Conservation (phyloP, 192 early-diverging fungal genomes). For the Backusella sp. region DNA sequence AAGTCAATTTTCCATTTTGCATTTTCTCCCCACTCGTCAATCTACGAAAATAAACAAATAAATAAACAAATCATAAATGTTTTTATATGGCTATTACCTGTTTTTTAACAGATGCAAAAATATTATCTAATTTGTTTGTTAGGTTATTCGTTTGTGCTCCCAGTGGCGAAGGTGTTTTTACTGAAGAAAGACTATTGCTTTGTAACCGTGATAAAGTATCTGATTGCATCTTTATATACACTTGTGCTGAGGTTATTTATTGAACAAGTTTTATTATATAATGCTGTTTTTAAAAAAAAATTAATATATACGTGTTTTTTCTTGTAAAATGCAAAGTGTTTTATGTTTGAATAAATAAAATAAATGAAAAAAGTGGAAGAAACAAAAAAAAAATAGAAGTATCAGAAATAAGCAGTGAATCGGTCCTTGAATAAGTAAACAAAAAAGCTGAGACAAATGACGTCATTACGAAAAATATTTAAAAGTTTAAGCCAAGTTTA, state of each 20-base stretch:
- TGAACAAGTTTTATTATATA: background rate
- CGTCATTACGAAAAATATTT: background rate
- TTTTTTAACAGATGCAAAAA: slow-evolving; percentile 8
- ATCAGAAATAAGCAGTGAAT: background rate
- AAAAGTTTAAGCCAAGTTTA: background rate
- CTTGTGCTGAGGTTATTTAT: background rate
- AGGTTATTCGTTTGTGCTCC: background rate
- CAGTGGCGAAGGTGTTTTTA: slow-evolving; percentile 18
- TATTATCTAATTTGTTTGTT: slow-evolving; percentile 9
- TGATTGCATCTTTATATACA: slow-evolving; percentile 1
- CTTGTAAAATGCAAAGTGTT: background rate
- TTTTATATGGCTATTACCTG: background rate
- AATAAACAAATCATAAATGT: background rate
- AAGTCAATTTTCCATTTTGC: slow-evolving; percentile 35
- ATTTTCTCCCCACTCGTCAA: slow-evolving; percentile 35
- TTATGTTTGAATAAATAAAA: background rate
- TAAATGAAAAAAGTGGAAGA: background rate
- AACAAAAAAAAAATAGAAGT: background rate
- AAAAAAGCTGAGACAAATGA: background rate
- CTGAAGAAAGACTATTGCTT: background rate
- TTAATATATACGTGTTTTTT: background rate
- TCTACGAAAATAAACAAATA: slow-evolving; percentile 12
- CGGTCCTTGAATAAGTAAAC: background rate
- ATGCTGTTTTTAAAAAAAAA: background rate
- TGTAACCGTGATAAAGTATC: slow-evolving; percentile 9